Evolutionary conservation across 129 eudicot species (phyloP), one percentile per base, ranked within the genome.

Genomic region (Chrysanthemum makinoi): DNA sequence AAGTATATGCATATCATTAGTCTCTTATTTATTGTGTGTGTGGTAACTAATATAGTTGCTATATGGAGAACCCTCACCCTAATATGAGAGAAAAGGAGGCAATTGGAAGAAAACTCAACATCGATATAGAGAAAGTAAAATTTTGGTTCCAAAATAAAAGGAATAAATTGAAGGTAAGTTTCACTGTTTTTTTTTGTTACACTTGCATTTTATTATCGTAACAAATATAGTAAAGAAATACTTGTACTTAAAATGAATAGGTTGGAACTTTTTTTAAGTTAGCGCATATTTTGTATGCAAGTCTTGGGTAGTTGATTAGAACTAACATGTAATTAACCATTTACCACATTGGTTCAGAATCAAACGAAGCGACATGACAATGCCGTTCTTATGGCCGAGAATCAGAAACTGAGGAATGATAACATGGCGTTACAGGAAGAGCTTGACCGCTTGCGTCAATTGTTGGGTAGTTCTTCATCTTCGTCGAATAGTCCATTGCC

Each of bases 71-170:
- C 73, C 83, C 89, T 49, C 86, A 84, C 73, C 96, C 90, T 49
- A 84, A 80, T 61, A 87, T 87, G 78, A 85, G 69, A 49, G 79
- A 74, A 68, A 84, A 94, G 58, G 16, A 55, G 65, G 87, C 83
- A 58, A 79, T 90, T 74, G 89, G 85, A 16, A 83, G 71, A 77
- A 80, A 58, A 55, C 80, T 90, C 19, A 63, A 72, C 68, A 72
- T 90, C 73, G 90, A 81, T 52, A 62, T 48, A 65, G 77, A 67
- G 66, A 89, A 83, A 66, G 94, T 90, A 17, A 84, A 90, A 68
- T 86, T 84, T 77, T 90, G 96, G 96, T 90, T 90, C 72, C 94
- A 90, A 35, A 90, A 90, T 54, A 77, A 86, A 76, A 79, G 96
- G 77, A 90, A 90, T 22, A 90, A 90, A 66, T 70, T 85, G 85